Conservation (phyloP, 441 rosid genomes). For the Gossypium schwendimanii region DNA sequence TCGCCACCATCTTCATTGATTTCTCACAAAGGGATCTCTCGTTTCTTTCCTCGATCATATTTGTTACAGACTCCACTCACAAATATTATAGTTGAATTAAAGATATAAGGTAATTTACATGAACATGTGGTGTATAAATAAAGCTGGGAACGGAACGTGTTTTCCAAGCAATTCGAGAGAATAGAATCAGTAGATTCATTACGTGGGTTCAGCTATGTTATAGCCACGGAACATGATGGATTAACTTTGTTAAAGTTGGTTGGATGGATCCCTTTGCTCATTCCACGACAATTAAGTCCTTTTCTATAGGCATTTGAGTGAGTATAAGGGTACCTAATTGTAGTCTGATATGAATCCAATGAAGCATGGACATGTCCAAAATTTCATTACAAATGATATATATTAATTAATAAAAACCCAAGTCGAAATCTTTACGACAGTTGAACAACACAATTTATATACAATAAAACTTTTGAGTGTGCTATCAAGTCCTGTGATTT, state of each 20-base stretch:
- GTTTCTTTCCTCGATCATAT: constrained; percentile 20
- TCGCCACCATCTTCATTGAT: constrained; percentile 44
- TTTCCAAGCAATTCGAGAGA: constrained; percentile 5
- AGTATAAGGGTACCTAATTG: background rate
- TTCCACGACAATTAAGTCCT: constrained; percentile 4
- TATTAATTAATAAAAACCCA: no score
- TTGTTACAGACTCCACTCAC: constrained; percentile 7
- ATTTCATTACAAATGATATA: no score
- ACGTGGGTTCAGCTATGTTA: background rate
- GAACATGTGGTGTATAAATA: background rate
- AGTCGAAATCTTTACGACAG: no score
- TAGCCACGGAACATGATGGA: background rate
- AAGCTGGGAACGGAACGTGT: constrained; percentile 7
- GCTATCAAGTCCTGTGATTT: no score
- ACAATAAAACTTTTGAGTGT: no score
- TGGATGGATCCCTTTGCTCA: constrained; percentile 20
- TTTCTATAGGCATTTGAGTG: background rate
- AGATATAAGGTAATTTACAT: background rate
- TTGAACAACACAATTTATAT: no score
- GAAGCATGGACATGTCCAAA: no score
- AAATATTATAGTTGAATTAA: background rate
- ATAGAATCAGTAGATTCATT: background rate
- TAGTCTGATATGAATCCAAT: no score
- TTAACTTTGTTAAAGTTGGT: background rate
- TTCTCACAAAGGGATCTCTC: constrained; percentile 35